Conservation (phyloP, 345 rosid genomes). For the Bretschneidera sinensis region DNA sequence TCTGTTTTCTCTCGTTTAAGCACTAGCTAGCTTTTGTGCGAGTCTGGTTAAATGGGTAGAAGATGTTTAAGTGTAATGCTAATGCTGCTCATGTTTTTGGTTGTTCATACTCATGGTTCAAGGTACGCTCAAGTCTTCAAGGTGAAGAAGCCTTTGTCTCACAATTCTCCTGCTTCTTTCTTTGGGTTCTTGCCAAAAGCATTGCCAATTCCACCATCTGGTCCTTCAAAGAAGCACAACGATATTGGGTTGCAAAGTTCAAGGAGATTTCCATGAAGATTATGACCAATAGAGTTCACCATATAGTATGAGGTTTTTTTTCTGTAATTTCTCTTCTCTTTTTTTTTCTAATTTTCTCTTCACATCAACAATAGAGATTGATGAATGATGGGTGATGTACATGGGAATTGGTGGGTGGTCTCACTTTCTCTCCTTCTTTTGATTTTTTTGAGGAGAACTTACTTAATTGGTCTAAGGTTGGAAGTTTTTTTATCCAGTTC, state of each 20-base stretch:
- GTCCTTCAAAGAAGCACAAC: constrained; percentile 69
- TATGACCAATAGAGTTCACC: not conserved
- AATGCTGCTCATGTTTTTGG: constrained; percentile 15
- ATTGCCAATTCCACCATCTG: constrained; percentile 61
- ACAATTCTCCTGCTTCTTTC: constrained; percentile 27
- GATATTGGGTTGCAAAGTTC: constrained; percentile 38
- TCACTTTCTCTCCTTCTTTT: no score
- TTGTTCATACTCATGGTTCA: constrained; percentile 19
- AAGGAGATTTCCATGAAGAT: constrained; percentile 31
- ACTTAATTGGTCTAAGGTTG: no score
- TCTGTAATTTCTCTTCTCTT: not conserved
- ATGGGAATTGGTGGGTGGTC: no score
- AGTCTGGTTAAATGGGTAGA: constrained; percentile 25
- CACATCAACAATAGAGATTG: not conserved
- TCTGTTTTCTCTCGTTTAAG: not conserved
- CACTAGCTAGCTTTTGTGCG: not conserved
- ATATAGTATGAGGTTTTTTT: not conserved
- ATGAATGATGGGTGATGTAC: no score
- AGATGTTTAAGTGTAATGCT: constrained; percentile 8
- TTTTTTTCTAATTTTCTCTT: not conserved
- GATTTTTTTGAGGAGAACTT: not conserved
- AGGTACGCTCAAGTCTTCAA: constrained; percentile 23
- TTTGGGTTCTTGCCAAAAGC: constrained; percentile 51
- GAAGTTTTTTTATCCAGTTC: no score
- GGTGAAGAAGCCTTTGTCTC: not conserved